Evolutionary conservation across 2,329 filamentous ascomycete genomes (phyloP).

Genomic region (Lachnellula occidentalis): DNA sequence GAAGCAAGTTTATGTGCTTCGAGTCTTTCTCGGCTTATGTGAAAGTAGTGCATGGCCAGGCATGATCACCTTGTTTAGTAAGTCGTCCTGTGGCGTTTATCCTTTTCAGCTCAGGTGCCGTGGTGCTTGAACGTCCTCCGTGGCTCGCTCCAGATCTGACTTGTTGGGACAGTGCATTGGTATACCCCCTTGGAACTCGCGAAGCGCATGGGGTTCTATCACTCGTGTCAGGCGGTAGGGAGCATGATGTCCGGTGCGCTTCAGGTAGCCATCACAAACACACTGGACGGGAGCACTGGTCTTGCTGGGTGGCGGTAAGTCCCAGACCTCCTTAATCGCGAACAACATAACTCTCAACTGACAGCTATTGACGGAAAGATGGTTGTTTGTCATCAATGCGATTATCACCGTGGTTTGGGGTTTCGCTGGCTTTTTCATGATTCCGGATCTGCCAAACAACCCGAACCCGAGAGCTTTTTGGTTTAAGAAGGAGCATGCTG

Average conservation of each 20-base stretch:
- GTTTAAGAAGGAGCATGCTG: slow-evolving; percentile 39
- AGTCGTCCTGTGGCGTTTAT: slow-evolving; percentile 5
- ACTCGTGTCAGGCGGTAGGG: slow-evolving; percentile 15
- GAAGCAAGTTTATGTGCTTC: slow-evolving; percentile 40
- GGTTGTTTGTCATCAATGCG: slow-evolving; percentile 41
- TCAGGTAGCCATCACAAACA: slow-evolving; percentile 28
- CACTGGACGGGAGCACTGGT: slow-evolving; percentile 19
- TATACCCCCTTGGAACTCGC: slow-evolving; percentile 29
- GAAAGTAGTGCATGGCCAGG: slow-evolving; percentile 14
- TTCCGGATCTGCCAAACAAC: slow-evolving; percentile 17
- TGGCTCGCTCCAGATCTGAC: too few species aligned
- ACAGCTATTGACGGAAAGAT: slow-evolving; percentile 19
- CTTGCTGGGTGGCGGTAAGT: slow-evolving; percentile 30
- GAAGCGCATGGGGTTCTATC: slow-evolving; percentile 16
- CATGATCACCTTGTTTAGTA: slow-evolving; percentile 39
- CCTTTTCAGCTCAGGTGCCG: too few species aligned
- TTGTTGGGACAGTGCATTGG: slow-evolving; percentile 24
- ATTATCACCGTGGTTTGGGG: slow-evolving; percentile 29
- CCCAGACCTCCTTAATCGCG: neutral
- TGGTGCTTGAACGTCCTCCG: too few species aligned
- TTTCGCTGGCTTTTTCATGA: slow-evolving; percentile 23
- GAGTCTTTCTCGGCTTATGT: slow-evolving; percentile 45
- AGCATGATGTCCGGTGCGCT: slow-evolving; percentile 18
- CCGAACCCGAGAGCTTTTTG: slow-evolving; percentile 38
- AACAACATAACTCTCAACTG: neutral